Evolutionary conservation across 345 rosid genomes (phyloP).

Genomic region (Laguncularia racemosa): DNA sequence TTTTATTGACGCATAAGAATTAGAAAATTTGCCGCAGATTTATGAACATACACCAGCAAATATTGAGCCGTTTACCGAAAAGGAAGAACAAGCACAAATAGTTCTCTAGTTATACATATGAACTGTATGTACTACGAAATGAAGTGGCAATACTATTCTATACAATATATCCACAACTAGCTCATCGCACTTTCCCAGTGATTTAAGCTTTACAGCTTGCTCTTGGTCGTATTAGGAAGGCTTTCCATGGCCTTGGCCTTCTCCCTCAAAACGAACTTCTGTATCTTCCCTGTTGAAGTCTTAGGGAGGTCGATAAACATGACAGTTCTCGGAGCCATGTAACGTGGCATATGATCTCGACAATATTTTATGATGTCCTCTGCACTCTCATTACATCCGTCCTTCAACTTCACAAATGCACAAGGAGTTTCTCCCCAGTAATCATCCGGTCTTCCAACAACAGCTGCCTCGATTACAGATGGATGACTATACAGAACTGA

Average conservation of each 20-base stretch:
- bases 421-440: conserved; percentile 79
- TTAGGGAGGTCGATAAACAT: conserved; percentile 66
- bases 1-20: no score
- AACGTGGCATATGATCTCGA: conserved; percentile 41
- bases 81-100: no score
- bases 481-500: conserved; percentile 60
- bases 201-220: conserved; percentile 42
- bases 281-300: conserved; percentile 70
- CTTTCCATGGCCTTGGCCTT: conserved; percentile 66
- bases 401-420: conserved; percentile 53
- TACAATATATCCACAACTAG: no score
- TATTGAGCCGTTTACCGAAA: no score
- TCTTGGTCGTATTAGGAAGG: conserved; percentile 33
- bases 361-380: conserved; percentile 54
- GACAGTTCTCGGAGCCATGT: conserved; percentile 61
- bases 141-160: no score
- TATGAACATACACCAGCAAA: no score
- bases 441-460: conserved; percentile 65
- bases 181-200: background rate
- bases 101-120: no score
- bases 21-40: no score
- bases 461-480: conserved; percentile 63
- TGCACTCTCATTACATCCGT: conserved; percentile 25
- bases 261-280: conserved; percentile 49
- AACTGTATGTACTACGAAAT: no score